A percentile compares a stretch with the other conserved stretches of the same genome.
These are phyloP conservation scores for Malassezia yamatoensis DNA, from an alignment of 1,284 basidiomycete genomes.

Conservation along the genomic window DNA sequence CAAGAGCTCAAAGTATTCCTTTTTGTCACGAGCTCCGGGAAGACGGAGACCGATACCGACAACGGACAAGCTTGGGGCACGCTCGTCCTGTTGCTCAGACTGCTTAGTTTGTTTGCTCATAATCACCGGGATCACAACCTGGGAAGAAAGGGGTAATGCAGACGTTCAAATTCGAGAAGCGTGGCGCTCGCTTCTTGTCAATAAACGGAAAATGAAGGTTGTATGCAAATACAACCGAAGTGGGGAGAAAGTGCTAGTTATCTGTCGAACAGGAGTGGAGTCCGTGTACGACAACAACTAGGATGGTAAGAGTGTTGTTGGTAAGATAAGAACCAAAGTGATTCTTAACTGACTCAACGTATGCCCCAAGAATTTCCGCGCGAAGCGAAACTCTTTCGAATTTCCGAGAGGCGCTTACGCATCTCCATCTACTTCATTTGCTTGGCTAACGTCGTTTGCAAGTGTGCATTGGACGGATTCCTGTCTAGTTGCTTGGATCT, in stretches of 20 bases:
- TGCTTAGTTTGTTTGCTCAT: neutral
- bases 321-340: neutral
- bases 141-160: neutral
- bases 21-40: conserved; percentile 17
- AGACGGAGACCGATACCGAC: conserved; percentile 19
- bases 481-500: no score
- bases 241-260: conserved; percentile 1
- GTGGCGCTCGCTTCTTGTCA: conserved; percentile 17
- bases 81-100: neutral
- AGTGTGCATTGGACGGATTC: no score
- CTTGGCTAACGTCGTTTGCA: no score
- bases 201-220: neutral
- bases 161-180: neutral
- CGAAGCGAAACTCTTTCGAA: no score
- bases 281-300: neutral
- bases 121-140: neutral
- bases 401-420: no score
- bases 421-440: no score
- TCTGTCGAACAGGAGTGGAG: conserved; percentile 3
- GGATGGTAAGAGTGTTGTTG: neutral
- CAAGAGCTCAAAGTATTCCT: conserved; percentile 17
- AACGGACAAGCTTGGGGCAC: conserved; percentile 10
- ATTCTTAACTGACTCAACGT: no score
- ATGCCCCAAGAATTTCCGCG: no score
- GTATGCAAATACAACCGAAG: conserved; percentile 5